These are phyloP conservation scores for Acanthochlamys bracteata DNA, from an alignment of 106 monocot species.

Conservation along the genomic window DNA sequence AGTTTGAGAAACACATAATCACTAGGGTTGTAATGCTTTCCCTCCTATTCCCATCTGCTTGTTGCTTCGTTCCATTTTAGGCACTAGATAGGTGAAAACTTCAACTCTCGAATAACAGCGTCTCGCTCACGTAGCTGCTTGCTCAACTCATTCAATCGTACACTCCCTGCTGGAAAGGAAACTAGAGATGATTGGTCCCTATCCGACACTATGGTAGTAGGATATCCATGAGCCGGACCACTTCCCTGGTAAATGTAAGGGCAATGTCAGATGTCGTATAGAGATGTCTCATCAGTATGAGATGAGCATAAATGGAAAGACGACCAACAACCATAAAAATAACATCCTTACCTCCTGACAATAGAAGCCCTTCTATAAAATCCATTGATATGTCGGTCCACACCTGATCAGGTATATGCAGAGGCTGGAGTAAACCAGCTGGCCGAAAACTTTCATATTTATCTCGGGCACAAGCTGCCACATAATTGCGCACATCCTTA, in stretches of 20 bases:
- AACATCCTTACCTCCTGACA: background rate
- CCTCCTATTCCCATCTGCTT: too few species aligned
- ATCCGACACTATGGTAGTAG: background rate
- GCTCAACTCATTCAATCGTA: too few species aligned
- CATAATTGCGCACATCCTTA: too few species aligned
- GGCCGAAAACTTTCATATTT: too few species aligned
- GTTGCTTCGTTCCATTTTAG: too few species aligned
- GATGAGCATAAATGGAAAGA: background rate
- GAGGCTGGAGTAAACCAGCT: background rate
- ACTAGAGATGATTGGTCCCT: background rate
- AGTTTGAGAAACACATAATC: too few species aligned
- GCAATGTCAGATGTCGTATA: background rate
- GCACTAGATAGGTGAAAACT: too few species aligned
- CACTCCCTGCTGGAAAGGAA: too few species aligned
- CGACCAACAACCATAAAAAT: background rate
- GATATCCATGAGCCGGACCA: background rate
- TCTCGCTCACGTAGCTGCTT: too few species aligned
- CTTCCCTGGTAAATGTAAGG: background rate
- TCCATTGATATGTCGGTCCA: constrained; percentile 8
- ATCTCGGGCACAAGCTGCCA: too few species aligned
- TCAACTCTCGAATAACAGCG: too few species aligned
- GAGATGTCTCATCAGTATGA: background rate
- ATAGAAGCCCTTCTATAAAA: background rate
- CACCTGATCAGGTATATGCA: background rate
- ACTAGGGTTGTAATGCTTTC: too few species aligned